A percentile compares a stretch with the other conserved stretches of the same genome.
Conservation (phyloP, 805 yeast species). For the Candida saitoana region DNA sequence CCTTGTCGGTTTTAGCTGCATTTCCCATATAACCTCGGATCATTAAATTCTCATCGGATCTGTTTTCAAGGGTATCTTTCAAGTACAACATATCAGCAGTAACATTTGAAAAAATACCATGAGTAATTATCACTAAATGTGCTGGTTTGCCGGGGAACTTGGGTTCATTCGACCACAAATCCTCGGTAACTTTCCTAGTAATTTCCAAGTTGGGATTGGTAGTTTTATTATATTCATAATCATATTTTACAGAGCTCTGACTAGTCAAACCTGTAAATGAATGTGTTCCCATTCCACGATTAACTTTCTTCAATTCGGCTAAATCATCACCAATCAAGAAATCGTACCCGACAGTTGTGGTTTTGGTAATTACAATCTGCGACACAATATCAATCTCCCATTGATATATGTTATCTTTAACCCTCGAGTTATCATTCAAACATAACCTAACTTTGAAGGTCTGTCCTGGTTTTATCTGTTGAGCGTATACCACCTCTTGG, state of each 20-base stretch:
- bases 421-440: slow-evolving; percentile 43
- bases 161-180: slow-evolving; percentile 32
- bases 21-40: slow-evolving; percentile 37
- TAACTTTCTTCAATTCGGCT: slow-evolving; percentile 27
- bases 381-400: slow-evolving; percentile 41
- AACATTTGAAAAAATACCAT: slow-evolving; percentile 41
- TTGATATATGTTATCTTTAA: slow-evolving; percentile 16
- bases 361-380: slow-evolving; percentile 36
- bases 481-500: slow-evolving; percentile 33
- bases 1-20: slow-evolving; percentile 41
- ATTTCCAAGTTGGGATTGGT: slow-evolving; percentile 25
- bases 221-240: slow-evolving; percentile 6
- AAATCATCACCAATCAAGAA: slow-evolving; percentile 37
- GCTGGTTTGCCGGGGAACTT: slow-evolving; percentile 25
- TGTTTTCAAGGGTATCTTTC: slow-evolving; percentile 28
- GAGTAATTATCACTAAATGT: slow-evolving; percentile 40
- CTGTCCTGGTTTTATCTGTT: slow-evolving; percentile 64
- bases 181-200: slow-evolving; percentile 21
- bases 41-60: slow-evolving; percentile 29
- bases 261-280: slow-evolving; percentile 5
- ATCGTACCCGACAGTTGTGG: slow-evolving; percentile 29
- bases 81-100: slow-evolving; percentile 44
- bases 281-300: slow-evolving; percentile 16
- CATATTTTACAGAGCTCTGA: not conserved
- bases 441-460: slow-evolving; percentile 54